Evolutionary conservation across 805 yeast species (phyloP).

Genomic region (Saccharomycopsis lassenensis): DNA sequence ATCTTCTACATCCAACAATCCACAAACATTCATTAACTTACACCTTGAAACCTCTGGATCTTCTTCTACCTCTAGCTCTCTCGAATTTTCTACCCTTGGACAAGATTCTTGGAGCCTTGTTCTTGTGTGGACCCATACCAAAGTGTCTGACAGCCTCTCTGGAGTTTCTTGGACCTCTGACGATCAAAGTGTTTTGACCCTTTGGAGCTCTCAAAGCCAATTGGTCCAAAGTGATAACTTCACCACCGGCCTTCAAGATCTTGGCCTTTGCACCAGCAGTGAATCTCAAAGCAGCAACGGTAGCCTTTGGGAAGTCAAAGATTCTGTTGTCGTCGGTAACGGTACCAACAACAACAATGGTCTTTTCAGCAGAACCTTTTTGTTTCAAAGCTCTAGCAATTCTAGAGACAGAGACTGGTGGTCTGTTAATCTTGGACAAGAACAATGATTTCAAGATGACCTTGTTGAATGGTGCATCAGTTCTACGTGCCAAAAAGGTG

Average conservation of each 20-base stretch:
- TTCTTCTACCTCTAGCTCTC: constrained; percentile 99
- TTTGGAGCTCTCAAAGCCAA: constrained; percentile 98
- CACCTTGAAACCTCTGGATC: constrained; percentile 99
- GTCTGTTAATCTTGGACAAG: constrained; percentile 98
- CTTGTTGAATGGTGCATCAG: constrained; percentile 98
- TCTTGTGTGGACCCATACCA: constrained; percentile 99
- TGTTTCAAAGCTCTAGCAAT: constrained; percentile 73
- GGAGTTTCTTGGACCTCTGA: constrained; percentile 98
- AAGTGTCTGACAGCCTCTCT: constrained; percentile 99
- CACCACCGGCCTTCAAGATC: constrained; percentile 98
- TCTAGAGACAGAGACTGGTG: constrained; percentile 96
- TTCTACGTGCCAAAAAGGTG: constrained; percentile 99
- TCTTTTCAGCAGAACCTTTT: constrained; percentile 81
- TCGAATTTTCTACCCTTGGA: constrained; percentile 99
- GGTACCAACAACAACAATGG: constrained; percentile 97
- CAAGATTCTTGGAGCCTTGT: constrained; percentile 96
- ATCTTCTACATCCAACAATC: too few relatives aligned
- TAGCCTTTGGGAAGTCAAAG: constrained; percentile 87
- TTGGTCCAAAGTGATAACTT: constrained; percentile 98
- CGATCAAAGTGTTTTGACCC: constrained; percentile 95
- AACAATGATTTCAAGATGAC: constrained; percentile 87
- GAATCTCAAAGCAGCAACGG: constrained; percentile 99
- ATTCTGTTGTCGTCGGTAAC: constrained; percentile 97
- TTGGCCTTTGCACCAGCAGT: constrained; percentile 98
- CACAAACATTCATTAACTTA: too few relatives aligned